These are phyloP conservation scores for Paramyrothecium sp. DNA, from an alignment of 2,329 filamentous ascomycete genomes.

Conservation along the genomic window DNA sequence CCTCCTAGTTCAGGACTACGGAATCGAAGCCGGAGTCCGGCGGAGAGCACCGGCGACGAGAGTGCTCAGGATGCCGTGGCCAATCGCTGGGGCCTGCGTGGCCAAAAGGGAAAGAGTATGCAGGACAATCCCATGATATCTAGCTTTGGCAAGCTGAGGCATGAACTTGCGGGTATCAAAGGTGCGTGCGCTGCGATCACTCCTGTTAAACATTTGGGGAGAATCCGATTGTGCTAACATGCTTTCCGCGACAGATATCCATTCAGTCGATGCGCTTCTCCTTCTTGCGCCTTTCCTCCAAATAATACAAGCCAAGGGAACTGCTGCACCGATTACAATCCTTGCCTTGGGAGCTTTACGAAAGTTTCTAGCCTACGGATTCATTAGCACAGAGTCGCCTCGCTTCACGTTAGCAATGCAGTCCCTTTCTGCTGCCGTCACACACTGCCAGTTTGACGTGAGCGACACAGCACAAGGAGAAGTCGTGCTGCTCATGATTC, in stretches of 20 bases:
- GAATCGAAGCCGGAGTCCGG: constrained; percentile 40
- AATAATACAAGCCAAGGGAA: constrained; percentile 94
- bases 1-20: constrained; percentile 41
- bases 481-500: constrained; percentile 88
- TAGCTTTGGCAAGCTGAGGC: constrained; percentile 85
- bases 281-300: constrained; percentile 93
- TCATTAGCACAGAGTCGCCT: constrained; percentile 82
- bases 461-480: constrained; percentile 94
- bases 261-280: constrained; percentile 82
- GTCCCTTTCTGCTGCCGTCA: constrained; percentile 88
- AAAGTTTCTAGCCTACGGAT: constrained; percentile 94
- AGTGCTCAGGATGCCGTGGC: constrained; percentile 57
- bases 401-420: constrained; percentile 91
- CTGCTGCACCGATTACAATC: constrained; percentile 93
- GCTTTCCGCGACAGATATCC: constrained; percentile 64
- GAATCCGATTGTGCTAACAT: constrained; percentile 4
- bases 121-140: constrained; percentile 97
- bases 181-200: constrained; percentile 43
- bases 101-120: constrained; percentile 95
- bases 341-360: constrained; percentile 90
- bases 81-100: constrained; percentile 88
- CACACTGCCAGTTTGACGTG: constrained; percentile 95
- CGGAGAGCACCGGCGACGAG: constrained; percentile 33
- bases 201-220: neutral
- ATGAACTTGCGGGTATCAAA: constrained; percentile 83